These are phyloP conservation scores for Fusarium albidum DNA, from an alignment of 2,329 filamentous ascomycete species.

Conservation along the genomic window DNA sequence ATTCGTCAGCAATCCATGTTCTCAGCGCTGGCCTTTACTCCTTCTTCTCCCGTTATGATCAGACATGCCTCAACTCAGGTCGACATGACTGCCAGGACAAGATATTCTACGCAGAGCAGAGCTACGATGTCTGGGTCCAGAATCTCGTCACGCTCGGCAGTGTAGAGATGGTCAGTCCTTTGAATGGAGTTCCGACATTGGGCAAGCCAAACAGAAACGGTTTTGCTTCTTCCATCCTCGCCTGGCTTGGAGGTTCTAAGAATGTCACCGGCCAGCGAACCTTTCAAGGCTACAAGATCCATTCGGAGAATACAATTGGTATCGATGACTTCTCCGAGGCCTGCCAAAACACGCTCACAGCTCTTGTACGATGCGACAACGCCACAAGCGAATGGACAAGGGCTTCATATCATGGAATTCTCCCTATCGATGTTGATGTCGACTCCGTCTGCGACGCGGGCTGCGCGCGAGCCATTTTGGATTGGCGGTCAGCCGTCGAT, in stretches of 20 bases:
- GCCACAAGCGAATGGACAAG: constrained; percentile 1
- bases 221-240: constrained; percentile 25
- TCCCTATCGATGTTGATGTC: constrained; percentile 1
- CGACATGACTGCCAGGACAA: constrained; percentile 34
- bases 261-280: constrained; percentile 13
- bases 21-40: constrained; percentile 41
- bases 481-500: constrained; percentile 3
- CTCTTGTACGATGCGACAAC: constrained; percentile 10
- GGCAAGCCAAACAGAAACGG: constrained; percentile 28
- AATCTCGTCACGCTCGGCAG: constrained; percentile 32
- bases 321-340: constrained; percentile 1
- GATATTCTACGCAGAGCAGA: constrained; percentile 28
- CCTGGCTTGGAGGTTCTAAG: constrained; percentile 27
- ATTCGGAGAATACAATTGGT: background rate
- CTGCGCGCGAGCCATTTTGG: constrained; percentile 3
- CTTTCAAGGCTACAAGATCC: constrained; percentile 25
- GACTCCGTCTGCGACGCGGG: constrained; percentile 7
- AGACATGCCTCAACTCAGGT: constrained; percentile 30
- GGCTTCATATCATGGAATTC: constrained; percentile 1
- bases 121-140: constrained; percentile 36
- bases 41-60: constrained; percentile 38
- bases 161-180: constrained; percentile 29
- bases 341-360: constrained; percentile 14
- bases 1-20: constrained; percentile 33
- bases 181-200: constrained; percentile 6